These are phyloP conservation scores for Alectoria sarmentosa DNA, from an alignment of 495 filamentous ascomycete species.

Conservation along the genomic window DNA sequence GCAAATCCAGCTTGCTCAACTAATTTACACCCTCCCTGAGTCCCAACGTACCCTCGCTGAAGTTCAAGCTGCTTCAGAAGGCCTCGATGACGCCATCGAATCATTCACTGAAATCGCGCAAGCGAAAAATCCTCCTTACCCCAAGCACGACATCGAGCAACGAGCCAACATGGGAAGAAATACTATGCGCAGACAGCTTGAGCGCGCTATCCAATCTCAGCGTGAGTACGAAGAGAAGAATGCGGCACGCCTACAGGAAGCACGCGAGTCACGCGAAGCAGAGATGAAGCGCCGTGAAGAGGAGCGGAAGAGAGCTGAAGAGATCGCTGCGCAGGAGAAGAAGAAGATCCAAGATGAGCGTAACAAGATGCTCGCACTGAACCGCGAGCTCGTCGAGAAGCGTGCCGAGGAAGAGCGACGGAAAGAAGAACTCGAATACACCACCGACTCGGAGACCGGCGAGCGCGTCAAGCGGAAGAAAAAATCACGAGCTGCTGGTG, in stretches of 20 bases:
- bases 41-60: conserved; percentile 70
- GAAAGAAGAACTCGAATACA: conserved; percentile 62
- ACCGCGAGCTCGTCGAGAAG: conserved; percentile 60
- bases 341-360: conserved; percentile 76
- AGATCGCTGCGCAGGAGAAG: conserved; percentile 60
- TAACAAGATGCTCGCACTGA: conserved; percentile 66
- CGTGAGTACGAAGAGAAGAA: conserved; percentile 92
- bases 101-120: conserved; percentile 73
- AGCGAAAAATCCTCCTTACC: conserved; percentile 82
- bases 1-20: conserved; percentile 82
- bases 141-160: conserved; percentile 80
- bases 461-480: conserved; percentile 66
- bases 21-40: conserved; percentile 67
- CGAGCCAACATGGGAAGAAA: conserved; percentile 94
- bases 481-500: conserved; percentile 45
- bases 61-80: conserved; percentile 66
- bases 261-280: conserved; percentile 66
- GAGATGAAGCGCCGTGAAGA: conserved; percentile 70
- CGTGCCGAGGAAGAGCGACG: conserved; percentile 66
- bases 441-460: conserved; percentile 69
- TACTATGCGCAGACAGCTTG: conserved; percentile 85
- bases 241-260: conserved; percentile 69
- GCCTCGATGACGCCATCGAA: conserved; percentile 87
- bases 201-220: conserved; percentile 74
- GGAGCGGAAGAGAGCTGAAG: conserved; percentile 55